These are phyloP conservation scores for Sugiyamaella paludigena DNA, from an alignment of 1,139 yeast species.

Conservation along the genomic window DNA sequence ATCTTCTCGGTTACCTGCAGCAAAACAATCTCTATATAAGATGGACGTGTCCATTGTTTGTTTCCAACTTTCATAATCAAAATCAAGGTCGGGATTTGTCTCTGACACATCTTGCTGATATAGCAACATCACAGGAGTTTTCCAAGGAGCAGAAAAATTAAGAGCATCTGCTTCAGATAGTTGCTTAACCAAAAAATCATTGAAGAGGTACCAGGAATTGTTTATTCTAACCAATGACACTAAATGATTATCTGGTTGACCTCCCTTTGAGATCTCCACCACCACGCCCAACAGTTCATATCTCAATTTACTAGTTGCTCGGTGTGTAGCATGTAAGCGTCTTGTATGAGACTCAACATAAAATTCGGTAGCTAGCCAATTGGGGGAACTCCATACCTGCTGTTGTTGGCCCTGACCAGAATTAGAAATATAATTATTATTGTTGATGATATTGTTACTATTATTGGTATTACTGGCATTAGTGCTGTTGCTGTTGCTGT, in stretches of 20 bases:
- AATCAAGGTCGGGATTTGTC: constrained; percentile 35
- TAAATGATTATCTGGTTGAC: constrained; percentile 35
- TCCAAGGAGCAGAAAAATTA: constrained; percentile 72
- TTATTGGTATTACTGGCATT: not conserved
- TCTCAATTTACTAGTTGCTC: constrained; percentile 14
- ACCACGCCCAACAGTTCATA: constrained; percentile 40
- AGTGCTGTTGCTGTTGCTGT: constrained; percentile 2
- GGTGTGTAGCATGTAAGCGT: constrained; percentile 14
- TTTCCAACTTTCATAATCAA: constrained; percentile 45
- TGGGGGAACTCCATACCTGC: constrained; percentile 20
- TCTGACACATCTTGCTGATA: constrained; percentile 51
- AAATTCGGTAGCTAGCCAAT: constrained; percentile 29
- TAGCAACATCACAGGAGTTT: constrained; percentile 70
- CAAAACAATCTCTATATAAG: constrained; percentile 72
- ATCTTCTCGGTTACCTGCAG: constrained; percentile 62
- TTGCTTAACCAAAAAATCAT: constrained; percentile 86
- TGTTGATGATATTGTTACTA: constrained; percentile 10
- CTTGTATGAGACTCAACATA: constrained; percentile 17
- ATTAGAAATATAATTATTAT: constrained; percentile 11
- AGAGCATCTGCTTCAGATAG: constrained; percentile 68
- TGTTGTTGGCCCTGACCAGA: constrained; percentile 4
- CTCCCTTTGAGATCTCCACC: constrained; percentile 37
- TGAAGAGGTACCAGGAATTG: constrained; percentile 74
- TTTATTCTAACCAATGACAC: constrained; percentile 45
- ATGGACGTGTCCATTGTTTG: constrained; percentile 57